A percentile compares a stretch with the other conserved stretches of the same genome.
These are phyloP conservation scores for Lasiosphaeria hispida DNA, from an alignment of 495 filamentous ascomycete species.

Conservation along the genomic window DNA sequence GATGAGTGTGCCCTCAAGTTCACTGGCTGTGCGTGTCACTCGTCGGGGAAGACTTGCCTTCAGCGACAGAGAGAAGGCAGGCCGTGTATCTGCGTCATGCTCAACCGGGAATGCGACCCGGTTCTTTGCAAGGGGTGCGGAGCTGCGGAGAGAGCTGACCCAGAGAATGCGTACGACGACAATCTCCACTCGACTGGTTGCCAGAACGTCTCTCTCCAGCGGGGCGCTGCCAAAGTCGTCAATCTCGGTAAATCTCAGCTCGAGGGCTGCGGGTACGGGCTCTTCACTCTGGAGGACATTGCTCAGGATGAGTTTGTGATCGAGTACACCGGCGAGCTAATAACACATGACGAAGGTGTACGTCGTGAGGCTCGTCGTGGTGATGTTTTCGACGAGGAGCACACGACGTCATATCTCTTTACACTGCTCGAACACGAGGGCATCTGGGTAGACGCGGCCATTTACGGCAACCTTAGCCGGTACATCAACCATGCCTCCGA, in stretches of 20 bases:
- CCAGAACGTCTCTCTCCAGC: slow-evolving; percentile 61
- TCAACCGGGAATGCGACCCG: slow-evolving; percentile 70
- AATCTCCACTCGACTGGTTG: slow-evolving; percentile 50
- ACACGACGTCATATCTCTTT: slow-evolving; percentile 63
- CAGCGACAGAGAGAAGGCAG: slow-evolving; percentile 44
- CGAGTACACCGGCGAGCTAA: slow-evolving; percentile 72
- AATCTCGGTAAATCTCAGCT: slow-evolving; percentile 61
- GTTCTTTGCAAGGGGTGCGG: slow-evolving; percentile 66
- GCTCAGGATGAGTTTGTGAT: slow-evolving; percentile 60
- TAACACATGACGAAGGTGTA: slow-evolving; percentile 61
- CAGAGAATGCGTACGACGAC: slow-evolving; percentile 55
- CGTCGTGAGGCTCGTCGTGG: slow-evolving; percentile 54
- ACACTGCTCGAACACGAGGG: slow-evolving; percentile 56
- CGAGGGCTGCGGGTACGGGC: slow-evolving; percentile 59
- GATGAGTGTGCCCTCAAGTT: slow-evolving; percentile 60
- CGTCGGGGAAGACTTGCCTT: slow-evolving; percentile 49
- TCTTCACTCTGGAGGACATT: slow-evolving; percentile 62
- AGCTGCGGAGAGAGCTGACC: slow-evolving; percentile 59
- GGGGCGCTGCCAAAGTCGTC: slow-evolving; percentile 56
- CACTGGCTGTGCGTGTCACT: slow-evolving; percentile 62
- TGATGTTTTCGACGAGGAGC: slow-evolving; percentile 60
- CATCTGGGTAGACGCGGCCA: slow-evolving; percentile 52
- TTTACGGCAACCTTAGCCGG: slow-evolving; percentile 55
- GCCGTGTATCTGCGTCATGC: slow-evolving; percentile 56
- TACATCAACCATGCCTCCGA: slow-evolving; percentile 67